Evolutionary conservation across 345 rosid species (phyloP), one percentile per base, ranked within the genome.

Genomic region (Anastatica hierochuntica): DNA sequence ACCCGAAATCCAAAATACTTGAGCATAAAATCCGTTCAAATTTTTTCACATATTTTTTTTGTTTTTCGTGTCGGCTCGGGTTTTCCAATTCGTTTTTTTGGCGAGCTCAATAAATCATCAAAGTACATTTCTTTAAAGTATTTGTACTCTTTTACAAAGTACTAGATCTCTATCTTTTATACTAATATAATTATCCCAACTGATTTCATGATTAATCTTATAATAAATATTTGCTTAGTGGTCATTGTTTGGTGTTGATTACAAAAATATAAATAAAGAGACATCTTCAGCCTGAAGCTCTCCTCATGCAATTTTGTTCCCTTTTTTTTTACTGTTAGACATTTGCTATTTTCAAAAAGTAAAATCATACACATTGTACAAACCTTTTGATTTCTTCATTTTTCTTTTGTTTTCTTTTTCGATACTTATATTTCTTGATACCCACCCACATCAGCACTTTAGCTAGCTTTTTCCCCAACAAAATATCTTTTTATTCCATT

Each of bases 271-370:
- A 24, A 24, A 37, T 18, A 49, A 58, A 37, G 64, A 53, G 70
- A 53, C 65, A 70, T 58, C 70, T 58, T 61, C 65, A 62, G 37
- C 65, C 19, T 66, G 67, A 54, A 50, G 57, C 64, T 69, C 60
- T 69, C 58, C 46, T 62, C 66, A 23, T 52, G 59, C 64, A 49
- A 58, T 19, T 33, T 14, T 48, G 12, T 56, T 16, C 6, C 39
- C 4, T 27, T 18, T 44, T 48, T 18, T 14, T 49, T 44, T 24
- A 49, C 63, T 56, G 57, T 56, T 64, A 31, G 51, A 26, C 23
- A 42, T n/a, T 68, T 75, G 72, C 70, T 67, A 64, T 55, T 64
- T 65, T 75, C 62, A 60, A 62, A 63, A 74, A 52, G 63, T 12
- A 21, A 44, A 53, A 48, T 43, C 61, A 59, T 62, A 53, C 47